Evolutionary conservation across 345 rosid genomes (phyloP).

Genomic region (rapeseed (Brassica napus)): DNA sequence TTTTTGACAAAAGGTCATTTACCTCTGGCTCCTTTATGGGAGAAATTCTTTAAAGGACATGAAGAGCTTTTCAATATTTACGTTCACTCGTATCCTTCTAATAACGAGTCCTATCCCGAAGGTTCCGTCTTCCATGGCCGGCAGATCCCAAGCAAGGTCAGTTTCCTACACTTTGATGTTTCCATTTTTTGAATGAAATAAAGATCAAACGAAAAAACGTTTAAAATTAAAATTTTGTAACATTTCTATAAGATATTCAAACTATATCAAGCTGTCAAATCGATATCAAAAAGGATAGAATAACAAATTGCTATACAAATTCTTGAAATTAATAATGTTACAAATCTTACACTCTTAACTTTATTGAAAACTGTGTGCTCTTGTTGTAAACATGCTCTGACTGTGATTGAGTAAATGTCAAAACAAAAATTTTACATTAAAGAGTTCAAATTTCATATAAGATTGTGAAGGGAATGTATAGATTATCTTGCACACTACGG

Average conservation of each 20-base stretch:
- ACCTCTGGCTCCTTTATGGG: slow-evolving; percentile 78
- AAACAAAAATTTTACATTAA: not conserved
- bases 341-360: not conserved
- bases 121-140: slow-evolving; percentile 60
- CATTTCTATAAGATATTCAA: not conserved
- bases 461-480: slow-evolving; percentile 26
- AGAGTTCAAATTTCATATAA: not conserved
- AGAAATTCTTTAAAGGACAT: slow-evolving; percentile 69
- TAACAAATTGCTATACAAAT: not conserved
- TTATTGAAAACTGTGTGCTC: not conserved
- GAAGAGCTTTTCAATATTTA: slow-evolving; percentile 62
- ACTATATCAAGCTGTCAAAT: not conserved
- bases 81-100: slow-evolving; percentile 63
- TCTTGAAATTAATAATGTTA: not conserved
- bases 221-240: not conserved
- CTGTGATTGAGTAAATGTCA: slow-evolving; percentile 17
- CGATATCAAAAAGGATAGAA: not conserved
- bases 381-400: slow-evolving; percentile 13
- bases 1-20: slow-evolving; percentile 77
- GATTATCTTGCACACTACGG: slow-evolving; percentile 31
- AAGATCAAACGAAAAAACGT: not conserved
- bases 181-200: not conserved
- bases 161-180: slow-evolving; percentile 11
- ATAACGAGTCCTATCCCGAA: slow-evolving; percentile 47
- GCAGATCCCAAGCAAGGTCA: slow-evolving; percentile 85